Evolutionary conservation across 2,329 filamentous ascomycete genomes (phyloP).

Genomic region (Sporothrix schenckii): DNA sequence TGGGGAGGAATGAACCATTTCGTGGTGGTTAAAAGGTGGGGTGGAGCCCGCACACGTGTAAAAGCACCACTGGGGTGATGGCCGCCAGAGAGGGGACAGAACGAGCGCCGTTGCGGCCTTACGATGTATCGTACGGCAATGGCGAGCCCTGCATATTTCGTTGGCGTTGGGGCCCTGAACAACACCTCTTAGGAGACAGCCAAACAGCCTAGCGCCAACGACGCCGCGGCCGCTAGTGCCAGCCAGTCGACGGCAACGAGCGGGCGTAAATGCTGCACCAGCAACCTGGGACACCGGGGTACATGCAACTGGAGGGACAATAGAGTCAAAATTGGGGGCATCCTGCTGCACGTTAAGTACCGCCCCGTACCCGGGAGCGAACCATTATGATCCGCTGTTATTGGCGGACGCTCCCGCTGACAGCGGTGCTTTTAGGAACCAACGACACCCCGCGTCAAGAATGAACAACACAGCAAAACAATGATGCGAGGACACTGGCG

Average conservation of each 20-base stretch:
- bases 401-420: slow-evolving; percentile 31
- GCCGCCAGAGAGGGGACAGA: not conserved
- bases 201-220: slow-evolving; percentile 28
- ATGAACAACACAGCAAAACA: not conserved
- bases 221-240: slow-evolving; percentile 29
- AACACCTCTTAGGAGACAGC: not conserved
- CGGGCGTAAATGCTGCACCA: slow-evolving; percentile 5
- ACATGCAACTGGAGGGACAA: not conserved
- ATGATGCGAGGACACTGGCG: not conserved
- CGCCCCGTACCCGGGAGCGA: not conserved
- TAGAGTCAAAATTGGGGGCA: not conserved
- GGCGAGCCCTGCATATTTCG: not conserved
- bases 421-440: slow-evolving; percentile 20
- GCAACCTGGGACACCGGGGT: not conserved
- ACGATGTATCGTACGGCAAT: not conserved
- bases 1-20: not conserved
- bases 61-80: slow-evolving; percentile 30
- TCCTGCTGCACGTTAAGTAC: not conserved
- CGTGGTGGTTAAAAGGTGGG: slow-evolving; percentile 25
- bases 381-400: slow-evolving; percentile 31
- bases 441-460: not conserved
- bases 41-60: slow-evolving; percentile 32
- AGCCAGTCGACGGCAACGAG: slow-evolving; percentile 10
- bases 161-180: not conserved
- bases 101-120: slow-evolving; percentile 24